Evolutionary conservation across 2,329 filamentous ascomycete genomes (phyloP).

Genomic region (Conoideocrella luteorostrata): DNA sequence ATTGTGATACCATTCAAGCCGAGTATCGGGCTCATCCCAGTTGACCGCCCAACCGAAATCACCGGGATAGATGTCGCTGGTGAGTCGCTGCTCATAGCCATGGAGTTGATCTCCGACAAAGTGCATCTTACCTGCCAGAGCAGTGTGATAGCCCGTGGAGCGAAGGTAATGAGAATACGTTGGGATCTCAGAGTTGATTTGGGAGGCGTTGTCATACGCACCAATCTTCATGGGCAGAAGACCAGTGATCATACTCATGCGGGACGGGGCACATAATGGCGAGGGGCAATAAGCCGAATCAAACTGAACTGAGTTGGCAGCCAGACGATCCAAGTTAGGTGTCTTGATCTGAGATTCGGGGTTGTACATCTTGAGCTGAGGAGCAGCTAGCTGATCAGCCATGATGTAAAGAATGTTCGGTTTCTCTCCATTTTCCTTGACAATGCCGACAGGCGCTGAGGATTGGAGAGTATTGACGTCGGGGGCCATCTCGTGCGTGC

Average conservation of each 20-base stretch:
- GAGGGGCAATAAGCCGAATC: slow-evolving; percentile 93
- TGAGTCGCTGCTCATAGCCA: slow-evolving; percentile 86
- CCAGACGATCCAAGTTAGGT: slow-evolving; percentile 78
- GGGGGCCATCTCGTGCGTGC: slow-evolving; percentile 58
- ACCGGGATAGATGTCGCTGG: slow-evolving; percentile 91
- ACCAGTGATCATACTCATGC: slow-evolving; percentile 91
- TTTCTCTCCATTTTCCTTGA: slow-evolving; percentile 20
- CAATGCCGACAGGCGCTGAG: slow-evolving; percentile 34
- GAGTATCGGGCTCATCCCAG: slow-evolving; percentile 83
- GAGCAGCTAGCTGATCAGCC: slow-evolving; percentile 91
- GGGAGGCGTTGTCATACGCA: slow-evolving; percentile 85
- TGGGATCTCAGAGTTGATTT: slow-evolving; percentile 75
- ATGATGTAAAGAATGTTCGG: slow-evolving; percentile 69
- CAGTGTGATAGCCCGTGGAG: slow-evolving; percentile 79
- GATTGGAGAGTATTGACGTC: slow-evolving; percentile 66
- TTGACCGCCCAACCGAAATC: slow-evolving; percentile 94
- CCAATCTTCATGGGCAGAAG: slow-evolving; percentile 87
- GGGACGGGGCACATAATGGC: slow-evolving; percentile 83
- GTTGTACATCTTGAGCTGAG: slow-evolving; percentile 88
- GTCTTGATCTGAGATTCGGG: slow-evolving; percentile 84
- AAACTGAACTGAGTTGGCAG: slow-evolving; percentile 78
- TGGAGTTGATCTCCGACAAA: slow-evolving; percentile 93
- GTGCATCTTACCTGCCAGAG: slow-evolving; percentile 93
- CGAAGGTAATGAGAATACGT: slow-evolving; percentile 92
- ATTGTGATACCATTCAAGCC: slow-evolving; percentile 95